These are phyloP conservation scores for Starmerella riodocensis DNA, from an alignment of 805 yeast genomes.

Conservation along the genomic window DNA sequence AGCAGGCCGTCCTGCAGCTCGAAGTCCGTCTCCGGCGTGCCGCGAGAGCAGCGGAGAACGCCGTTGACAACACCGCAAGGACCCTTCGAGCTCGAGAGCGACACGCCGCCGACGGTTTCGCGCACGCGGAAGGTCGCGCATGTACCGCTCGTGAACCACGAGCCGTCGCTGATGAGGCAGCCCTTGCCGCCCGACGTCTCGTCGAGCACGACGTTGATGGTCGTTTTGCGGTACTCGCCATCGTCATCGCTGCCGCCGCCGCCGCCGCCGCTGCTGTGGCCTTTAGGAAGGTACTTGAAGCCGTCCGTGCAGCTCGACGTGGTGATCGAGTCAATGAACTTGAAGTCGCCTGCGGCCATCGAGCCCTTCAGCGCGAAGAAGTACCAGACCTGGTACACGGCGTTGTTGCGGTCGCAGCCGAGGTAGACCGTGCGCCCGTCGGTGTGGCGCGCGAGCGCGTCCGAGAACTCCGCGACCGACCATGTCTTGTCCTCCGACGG, in stretches of 20 bases:
- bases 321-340: slow-evolving; percentile 41
- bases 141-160: slow-evolving; percentile 67
- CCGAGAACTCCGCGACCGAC: slow-evolving; percentile 32
- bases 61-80: slow-evolving; percentile 39
- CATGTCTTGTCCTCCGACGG: slow-evolving; percentile 52
- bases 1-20: slow-evolving; percentile 37
- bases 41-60: slow-evolving; percentile 27
- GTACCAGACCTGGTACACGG: slow-evolving; percentile 63
- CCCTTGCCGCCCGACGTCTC: slow-evolving; percentile 37
- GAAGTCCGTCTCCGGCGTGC: slow-evolving; percentile 41
- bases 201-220: slow-evolving; percentile 31
- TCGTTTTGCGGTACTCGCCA: slow-evolving; percentile 32
- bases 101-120: slow-evolving; percentile 61
- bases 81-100: slow-evolving; percentile 58
- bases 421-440: slow-evolving; percentile 44
- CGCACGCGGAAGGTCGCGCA: slow-evolving; percentile 63
- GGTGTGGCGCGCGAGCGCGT: slow-evolving; percentile 27
- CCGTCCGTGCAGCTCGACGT: slow-evolving; percentile 60
- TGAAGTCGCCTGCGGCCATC: slow-evolving; percentile 49
- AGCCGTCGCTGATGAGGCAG: slow-evolving; percentile 74
- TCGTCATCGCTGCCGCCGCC: slow-evolving; percentile 23
- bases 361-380: slow-evolving; percentile 66
- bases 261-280: slow-evolving; percentile 26
- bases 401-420: slow-evolving; percentile 41
- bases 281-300: slow-evolving; percentile 63